Evolutionary conservation across 2,329 filamentous ascomycete genomes (phyloP).

Genomic region (Emmonsiellopsis sp.): DNA sequence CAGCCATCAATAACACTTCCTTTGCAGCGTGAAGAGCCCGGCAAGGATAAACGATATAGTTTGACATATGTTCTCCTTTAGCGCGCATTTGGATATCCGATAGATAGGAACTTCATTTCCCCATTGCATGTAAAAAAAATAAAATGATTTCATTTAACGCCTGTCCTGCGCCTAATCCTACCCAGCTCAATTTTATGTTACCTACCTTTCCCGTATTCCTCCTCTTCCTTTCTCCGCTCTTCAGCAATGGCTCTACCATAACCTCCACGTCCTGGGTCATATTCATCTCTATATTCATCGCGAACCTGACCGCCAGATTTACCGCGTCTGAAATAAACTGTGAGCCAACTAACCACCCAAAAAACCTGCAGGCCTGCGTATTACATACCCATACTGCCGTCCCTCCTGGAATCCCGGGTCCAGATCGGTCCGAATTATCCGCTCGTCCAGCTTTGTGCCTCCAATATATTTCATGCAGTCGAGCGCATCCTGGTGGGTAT

Average conservation of each 20-base stretch:
- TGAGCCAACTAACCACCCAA: constrained; percentile 11
- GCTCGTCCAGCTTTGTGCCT: constrained; percentile 94
- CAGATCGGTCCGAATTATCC: constrained; percentile 88
- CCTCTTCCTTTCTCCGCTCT: constrained; percentile 50
- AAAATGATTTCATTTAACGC: constrained; percentile 6
- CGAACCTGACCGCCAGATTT: constrained; percentile 95
- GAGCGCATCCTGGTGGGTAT: constrained; percentile 91
- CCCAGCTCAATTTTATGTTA: constrained; percentile 20
- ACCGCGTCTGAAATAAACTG: constrained; percentile 49
- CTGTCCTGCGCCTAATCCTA: constrained; percentile 5
- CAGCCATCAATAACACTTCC: not conserved
- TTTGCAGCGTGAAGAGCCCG: not conserved
- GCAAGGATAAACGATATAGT: not conserved
- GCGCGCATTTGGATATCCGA: constrained; percentile 1
- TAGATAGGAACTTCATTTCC: not conserved
- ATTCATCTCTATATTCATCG: constrained; percentile 96
- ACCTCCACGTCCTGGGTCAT: constrained; percentile 86
- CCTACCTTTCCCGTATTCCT: constrained; percentile 51
- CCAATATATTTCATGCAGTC: constrained; percentile 99
- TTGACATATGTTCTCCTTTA: not conserved
- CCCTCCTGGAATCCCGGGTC: constrained; percentile 96
- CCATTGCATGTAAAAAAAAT: constrained; percentile 3
- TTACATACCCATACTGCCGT: constrained; percentile 70
- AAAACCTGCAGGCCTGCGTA: not conserved
- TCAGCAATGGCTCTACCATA: constrained; percentile 69